phyloP scores from a whole-genome alignment of 2,329 filamentous ascomycete species.

The Cercospora zeina region DNA sequence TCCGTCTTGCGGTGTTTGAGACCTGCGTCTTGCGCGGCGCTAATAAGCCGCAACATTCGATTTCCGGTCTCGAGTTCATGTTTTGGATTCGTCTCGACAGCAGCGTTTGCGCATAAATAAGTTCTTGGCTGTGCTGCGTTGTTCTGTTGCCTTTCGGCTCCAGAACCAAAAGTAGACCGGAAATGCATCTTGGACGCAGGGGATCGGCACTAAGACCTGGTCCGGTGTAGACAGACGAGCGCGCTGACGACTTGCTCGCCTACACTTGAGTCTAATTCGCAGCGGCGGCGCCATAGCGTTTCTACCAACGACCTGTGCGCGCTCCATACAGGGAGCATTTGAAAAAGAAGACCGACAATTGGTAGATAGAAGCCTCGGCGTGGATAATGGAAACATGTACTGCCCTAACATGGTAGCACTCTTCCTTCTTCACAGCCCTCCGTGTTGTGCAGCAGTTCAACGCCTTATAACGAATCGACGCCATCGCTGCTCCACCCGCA shows the following conservation, averaged over 20 bases:
- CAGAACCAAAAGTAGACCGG: constrained; percentile 9
- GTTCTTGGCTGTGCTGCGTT: constrained; percentile 1
- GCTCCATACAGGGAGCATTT: constrained; percentile 18
- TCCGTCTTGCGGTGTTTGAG: constrained; percentile 1
- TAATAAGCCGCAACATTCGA: neutral
- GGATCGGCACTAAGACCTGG: constrained; percentile 29
- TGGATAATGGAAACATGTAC: constrained; percentile 8
- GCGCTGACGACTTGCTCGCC: constrained; percentile 29
- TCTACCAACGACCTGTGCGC: constrained; percentile 16
- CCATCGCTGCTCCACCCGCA: constrained; percentile 22
- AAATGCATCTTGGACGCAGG: constrained; percentile 17
- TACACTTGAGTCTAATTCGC: constrained; percentile 27
- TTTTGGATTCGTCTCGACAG: neutral
- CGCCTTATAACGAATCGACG: constrained; percentile 18
- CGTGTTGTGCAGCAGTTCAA: neutral
- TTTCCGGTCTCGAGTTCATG: neutral
- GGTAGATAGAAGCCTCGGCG: constrained; percentile 16
- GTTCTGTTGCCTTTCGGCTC: constrained; percentile 16
- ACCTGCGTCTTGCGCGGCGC: constrained; percentile 14
- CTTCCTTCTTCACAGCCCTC: constrained; percentile 3
- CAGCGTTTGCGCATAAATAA: neutral
- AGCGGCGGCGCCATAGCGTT: constrained; percentile 16
- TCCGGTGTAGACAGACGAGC: constrained; percentile 29
- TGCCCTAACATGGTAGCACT: neutral
- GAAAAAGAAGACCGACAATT: constrained; percentile 8